A percentile compares a stretch with the other conserved stretches of the same genome.
Evolutionary conservation across 805 yeast species (phyloP).

Genomic region (Candida jianshihensis): DNA sequence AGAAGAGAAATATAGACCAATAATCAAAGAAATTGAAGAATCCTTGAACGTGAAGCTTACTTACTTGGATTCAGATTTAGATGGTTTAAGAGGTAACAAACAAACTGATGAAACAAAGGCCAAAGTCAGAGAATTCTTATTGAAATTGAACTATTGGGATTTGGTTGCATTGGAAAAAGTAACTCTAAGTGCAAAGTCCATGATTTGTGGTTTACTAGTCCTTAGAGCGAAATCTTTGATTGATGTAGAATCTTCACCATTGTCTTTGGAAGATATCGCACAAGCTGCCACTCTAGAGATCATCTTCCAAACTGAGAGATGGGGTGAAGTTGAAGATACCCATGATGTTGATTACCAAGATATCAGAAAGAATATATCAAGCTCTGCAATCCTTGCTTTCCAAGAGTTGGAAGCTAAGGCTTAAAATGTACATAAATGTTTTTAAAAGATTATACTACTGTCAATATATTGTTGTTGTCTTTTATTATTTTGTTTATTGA

Average conservation of each 20-base stretch:
- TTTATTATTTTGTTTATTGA: background rate
- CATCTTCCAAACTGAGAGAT: constrained; percentile 74
- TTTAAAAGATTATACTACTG: background rate
- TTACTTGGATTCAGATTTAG: constrained; percentile 70
- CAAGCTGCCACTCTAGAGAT: constrained; percentile 76
- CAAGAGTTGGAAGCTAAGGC: constrained; percentile 6
- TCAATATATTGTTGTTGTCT: background rate
- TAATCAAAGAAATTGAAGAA: constrained; percentile 59
- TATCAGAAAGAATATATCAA: constrained; percentile 70
- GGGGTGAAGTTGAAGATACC: constrained; percentile 99
- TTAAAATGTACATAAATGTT: background rate
- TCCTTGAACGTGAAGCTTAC: constrained; percentile 42
- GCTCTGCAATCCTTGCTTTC: constrained; percentile 60
- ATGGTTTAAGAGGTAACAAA: constrained; percentile 74
- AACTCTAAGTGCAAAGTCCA: constrained; percentile 79
- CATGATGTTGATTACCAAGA: constrained; percentile 97
- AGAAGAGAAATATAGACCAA: constrained; percentile 66
- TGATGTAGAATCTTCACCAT: constrained; percentile 39
- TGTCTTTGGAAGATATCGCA: constrained; percentile 62
- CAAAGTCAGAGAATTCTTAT: constrained; percentile 61
- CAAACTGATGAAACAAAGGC: constrained; percentile 56
- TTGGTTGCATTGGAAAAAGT: constrained; percentile 86
- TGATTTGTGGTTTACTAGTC: constrained; percentile 70
- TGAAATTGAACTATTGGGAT: constrained; percentile 61
- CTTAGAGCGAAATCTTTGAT: constrained; percentile 39